Percentiles rank a stretch among this genome's conserved stretches.
phyloP scores from a whole-genome alignment of 768 basidiomycete species.

The Kwoniella bestiolae region DNA sequence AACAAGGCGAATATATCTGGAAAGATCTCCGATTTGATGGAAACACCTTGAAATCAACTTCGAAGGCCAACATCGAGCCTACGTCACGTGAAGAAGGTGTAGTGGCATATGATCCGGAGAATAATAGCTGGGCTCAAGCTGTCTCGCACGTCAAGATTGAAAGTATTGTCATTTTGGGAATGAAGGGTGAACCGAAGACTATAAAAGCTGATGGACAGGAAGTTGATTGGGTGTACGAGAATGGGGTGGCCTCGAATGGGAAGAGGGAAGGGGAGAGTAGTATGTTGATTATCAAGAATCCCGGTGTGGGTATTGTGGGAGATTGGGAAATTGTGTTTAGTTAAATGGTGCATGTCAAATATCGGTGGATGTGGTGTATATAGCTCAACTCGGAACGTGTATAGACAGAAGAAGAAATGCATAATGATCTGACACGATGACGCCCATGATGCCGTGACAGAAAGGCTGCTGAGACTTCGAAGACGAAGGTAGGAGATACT shows the following conservation, averaged over 20 bases:
- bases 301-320: slow-evolving; percentile 50
- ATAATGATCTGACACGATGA: no score
- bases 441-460: no score
- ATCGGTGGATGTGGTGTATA: no score
- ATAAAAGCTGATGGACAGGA: slow-evolving; percentile 63
- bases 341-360: no score
- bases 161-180: slow-evolving; percentile 76
- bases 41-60: slow-evolving; percentile 61
- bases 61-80: slow-evolving; percentile 62
- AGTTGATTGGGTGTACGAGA: slow-evolving; percentile 71
- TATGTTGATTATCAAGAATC: slow-evolving; percentile 67
- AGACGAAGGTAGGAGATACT: no score
- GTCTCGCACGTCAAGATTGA: slow-evolving; percentile 77
- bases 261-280: slow-evolving; percentile 71
- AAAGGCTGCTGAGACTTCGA: no score
- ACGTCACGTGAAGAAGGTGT: slow-evolving; percentile 56
- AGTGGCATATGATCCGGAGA: slow-evolving; percentile 54
- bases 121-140: slow-evolving; percentile 71
- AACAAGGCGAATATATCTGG: slow-evolving; percentile 81
- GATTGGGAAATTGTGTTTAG: slow-evolving; percentile 58
- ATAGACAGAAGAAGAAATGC: background rate
- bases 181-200: slow-evolving; percentile 66
- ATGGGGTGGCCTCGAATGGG: slow-evolving; percentile 65
- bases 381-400: no score
- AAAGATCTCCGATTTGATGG: slow-evolving; percentile 67